Conservation (phyloP, 768 basidiomycete genomes). For the Psilocybe cyanescens region DNA sequence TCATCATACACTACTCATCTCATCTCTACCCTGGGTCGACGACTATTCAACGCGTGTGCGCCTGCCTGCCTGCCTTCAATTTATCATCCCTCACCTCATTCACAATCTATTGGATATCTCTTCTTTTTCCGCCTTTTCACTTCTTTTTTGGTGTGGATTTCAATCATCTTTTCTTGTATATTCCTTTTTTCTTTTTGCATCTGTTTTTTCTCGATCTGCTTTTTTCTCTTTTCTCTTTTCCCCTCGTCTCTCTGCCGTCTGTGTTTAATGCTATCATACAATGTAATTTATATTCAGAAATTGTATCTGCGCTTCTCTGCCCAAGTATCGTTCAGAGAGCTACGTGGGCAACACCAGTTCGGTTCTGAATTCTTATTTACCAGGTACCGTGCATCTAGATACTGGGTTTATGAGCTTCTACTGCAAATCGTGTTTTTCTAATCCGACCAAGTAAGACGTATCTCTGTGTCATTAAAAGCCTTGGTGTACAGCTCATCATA, state of each 20-base stretch:
- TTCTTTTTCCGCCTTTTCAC: neutral
- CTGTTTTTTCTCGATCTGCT: neutral
- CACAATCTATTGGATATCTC: neutral
- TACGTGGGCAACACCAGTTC: too few relatives aligned
- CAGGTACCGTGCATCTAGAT: too few relatives aligned
- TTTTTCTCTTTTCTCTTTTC: neutral
- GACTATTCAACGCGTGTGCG: neutral
- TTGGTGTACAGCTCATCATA: too few relatives aligned
- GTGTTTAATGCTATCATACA: constrained; percentile 1
- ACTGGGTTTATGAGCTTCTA: too few relatives aligned
- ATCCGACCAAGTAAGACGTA: too few relatives aligned
- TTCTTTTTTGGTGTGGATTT: neutral
- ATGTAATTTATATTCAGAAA: constrained; percentile 3
- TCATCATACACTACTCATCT: constrained; percentile 2
- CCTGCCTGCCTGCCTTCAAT: too few relatives aligned
- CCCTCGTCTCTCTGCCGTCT: constrained; percentile 1
- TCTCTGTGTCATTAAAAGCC: too few relatives aligned
- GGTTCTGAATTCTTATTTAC: too few relatives aligned
- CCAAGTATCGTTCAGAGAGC: too few relatives aligned
- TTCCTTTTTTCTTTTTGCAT: neutral
- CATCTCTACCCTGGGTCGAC: neutral
- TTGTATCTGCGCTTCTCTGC: neutral
- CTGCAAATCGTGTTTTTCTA: too few relatives aligned
- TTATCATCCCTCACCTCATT: neutral
- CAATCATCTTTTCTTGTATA: neutral